Percentiles rank a stretch among this genome's conserved stretches.
Evolutionary conservation across 202 grass and related monocot genomes (phyloP).

Genomic region (Schoenoplectus triqueter): DNA sequence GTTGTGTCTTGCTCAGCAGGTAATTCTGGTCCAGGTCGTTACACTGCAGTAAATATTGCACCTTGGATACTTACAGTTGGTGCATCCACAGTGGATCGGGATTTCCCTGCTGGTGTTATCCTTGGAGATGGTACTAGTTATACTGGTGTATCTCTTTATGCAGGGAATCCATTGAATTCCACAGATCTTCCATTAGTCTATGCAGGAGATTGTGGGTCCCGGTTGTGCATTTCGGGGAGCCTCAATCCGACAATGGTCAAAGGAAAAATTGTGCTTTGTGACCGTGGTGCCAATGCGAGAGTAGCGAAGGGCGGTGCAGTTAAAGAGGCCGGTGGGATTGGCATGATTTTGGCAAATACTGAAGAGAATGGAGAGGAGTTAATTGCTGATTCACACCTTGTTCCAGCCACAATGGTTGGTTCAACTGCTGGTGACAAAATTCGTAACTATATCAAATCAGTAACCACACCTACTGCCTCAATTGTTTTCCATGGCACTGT

Average conservation of each 20-base stretch:
- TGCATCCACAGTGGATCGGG: conserved; percentile 66
- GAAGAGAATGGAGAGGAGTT: conserved; percentile 76
- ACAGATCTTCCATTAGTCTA: conserved; percentile 52
- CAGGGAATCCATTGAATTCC: conserved; percentile 44
- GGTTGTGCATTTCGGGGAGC: conserved; percentile 34
- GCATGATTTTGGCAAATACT: conserved; percentile 72
- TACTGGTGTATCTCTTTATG: conserved; percentile 62
- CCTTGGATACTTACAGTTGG: conserved; percentile 81
- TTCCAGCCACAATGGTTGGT: conserved; percentile 71
- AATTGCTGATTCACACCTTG: conserved; percentile 71
- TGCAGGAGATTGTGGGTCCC: conserved; percentile 50
- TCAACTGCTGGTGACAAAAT: conserved; percentile 55
- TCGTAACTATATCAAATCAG: conserved; percentile 45
- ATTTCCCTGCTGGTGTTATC: conserved; percentile 66
- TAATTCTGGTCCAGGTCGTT: conserved; percentile 63
- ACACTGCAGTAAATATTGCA: conserved; percentile 64
- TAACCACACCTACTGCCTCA: conserved; percentile 55
- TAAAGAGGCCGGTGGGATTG: conserved; percentile 57
- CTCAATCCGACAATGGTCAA: conserved; percentile 52
- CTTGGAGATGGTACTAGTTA: conserved; percentile 62
- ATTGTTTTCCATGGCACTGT: conserved; percentile 65
- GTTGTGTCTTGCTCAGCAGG: conserved; percentile 68
- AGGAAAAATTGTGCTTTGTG: conserved; percentile 76
- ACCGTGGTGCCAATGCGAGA: conserved; percentile 59
- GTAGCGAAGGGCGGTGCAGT: conserved; percentile 76